Evolutionary conservation across 148 eudicot species (phyloP).

Genomic region (Rhododendron ovatum): DNA sequence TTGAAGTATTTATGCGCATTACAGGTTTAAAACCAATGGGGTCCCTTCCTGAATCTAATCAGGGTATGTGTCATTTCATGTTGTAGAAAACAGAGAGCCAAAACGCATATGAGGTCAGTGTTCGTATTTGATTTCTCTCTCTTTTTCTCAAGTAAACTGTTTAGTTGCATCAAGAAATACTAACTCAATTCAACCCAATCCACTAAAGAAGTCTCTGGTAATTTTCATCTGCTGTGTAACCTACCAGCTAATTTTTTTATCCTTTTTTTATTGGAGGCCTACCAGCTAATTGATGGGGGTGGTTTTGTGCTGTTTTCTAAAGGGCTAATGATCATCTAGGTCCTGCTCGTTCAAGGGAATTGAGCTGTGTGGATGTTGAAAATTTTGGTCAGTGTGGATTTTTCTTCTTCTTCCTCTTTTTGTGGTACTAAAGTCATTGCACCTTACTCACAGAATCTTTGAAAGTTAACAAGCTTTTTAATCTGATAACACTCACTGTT

Average conservation of each 20-base stretch:
- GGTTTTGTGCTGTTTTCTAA: background rate
- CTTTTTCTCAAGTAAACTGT: background rate
- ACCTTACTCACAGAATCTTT: background rate
- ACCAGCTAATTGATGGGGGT: background rate
- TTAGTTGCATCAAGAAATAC: background rate
- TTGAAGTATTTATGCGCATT: background rate
- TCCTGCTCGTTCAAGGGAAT: background rate
- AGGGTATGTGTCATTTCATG: constrained; percentile 22
- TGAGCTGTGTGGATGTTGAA: background rate
- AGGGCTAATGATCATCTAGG: background rate
- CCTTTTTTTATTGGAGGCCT: background rate
- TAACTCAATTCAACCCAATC: background rate
- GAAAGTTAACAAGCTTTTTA: background rate
- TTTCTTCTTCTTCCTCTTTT: background rate
- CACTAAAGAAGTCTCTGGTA: background rate
- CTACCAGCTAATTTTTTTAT: background rate
- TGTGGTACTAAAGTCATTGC: background rate
- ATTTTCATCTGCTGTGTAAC: background rate
- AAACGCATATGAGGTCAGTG: background rate
- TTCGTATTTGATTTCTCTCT: background rate
- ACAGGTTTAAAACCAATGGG: background rate
- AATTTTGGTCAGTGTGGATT: background rate
- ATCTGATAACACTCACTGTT: background rate
- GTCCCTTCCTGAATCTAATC: constrained; percentile 22
- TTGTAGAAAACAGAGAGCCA: constrained; percentile 21